Conservation (phyloP, 176 grass and related monocot species). For the sorghum (Sorghum bicolor) region DNA sequence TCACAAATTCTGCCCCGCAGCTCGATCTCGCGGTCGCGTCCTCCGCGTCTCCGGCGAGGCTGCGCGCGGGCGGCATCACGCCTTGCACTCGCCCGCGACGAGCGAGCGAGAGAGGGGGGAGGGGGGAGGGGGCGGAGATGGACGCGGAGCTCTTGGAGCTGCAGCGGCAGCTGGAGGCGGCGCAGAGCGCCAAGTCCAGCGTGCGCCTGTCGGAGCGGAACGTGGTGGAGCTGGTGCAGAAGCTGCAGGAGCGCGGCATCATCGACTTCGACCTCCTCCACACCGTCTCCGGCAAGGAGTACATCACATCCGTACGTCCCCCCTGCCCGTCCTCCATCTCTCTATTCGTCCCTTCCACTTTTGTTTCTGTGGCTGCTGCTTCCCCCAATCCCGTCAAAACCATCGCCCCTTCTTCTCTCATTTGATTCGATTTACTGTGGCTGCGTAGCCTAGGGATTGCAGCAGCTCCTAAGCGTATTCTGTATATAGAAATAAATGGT, state of each 20-base stretch:
- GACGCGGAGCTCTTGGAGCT: conserved; percentile 91
- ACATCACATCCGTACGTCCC: conserved; percentile 80
- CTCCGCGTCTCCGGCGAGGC: conserved; percentile 1
- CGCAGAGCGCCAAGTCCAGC: conserved; percentile 89
- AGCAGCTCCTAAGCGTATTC: neutral
- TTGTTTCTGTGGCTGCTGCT: neutral
- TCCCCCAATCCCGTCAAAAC: neutral
- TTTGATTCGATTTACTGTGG: neutral
- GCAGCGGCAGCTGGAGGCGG: conserved; percentile 89
- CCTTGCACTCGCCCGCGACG: neutral
- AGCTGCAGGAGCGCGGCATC: conserved; percentile 71
- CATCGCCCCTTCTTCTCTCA: neutral
- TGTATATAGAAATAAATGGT: neutral
- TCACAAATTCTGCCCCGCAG: neutral
- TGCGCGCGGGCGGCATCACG: neutral
- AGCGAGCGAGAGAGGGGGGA: neutral
- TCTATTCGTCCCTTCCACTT: neutral
- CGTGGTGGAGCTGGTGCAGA: conserved; percentile 88
- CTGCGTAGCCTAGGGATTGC: neutral
- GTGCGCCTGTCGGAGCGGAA: conserved; percentile 88
- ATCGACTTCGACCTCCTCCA: conserved; percentile 95
- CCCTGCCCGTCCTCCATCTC: neutral
- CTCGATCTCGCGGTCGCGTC: conserved; percentile 35
- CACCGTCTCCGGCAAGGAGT: conserved; percentile 83
- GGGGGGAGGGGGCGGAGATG: conserved; percentile 28